Evolutionary conservation across 2,329 filamentous ascomycete genomes (phyloP), one percentile per base, ranked within the genome.

Genomic region (Colletotrichum gloeosporioides): DNA sequence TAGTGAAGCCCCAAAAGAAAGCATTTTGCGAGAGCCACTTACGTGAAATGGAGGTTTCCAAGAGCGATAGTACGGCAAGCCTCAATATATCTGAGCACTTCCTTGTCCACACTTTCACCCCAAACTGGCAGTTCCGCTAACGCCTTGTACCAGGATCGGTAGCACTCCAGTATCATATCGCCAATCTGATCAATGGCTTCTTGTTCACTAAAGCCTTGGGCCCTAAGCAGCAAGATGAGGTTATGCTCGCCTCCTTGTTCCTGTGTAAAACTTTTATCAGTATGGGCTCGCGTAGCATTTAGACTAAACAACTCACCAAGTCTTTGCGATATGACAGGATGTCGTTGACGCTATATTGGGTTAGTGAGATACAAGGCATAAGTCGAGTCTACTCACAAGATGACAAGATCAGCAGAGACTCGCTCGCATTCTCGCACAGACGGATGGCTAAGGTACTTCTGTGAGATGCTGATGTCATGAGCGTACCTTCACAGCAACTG

Each of bases 11-110:
- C n/a, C 18, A 53, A 22, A 15, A 53, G 1, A 53, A 1, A 53
- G n/a, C 2, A 53, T 8, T 13, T 0, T 22, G n/a, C 4, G n/a
- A 1, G 12, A 1, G 44, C n/a, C 44, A 1, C 44, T 53, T 53
- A 53, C 44, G 44, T 53, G 44, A 53, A 53, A 22, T 53, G n/a
- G 6, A 53, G 44, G 44, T 53, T 53, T 1, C 44, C 44, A 13
- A 53, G 44, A 12, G n/a, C 44, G 22, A 53, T 53, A 8, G 44
- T 53, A 3, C 44, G 44, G 6, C 44, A 53, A 3, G 44, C n/a
- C 44, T 53, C 44, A 8, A 53, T 53, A 6, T 53, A 53, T 53
- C n/a, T 53, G 44, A 53, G 44, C n/a, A 53, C 44, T 8, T 53
- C 44, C n/a, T 53, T 53, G 44, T 53, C 44, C 44, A 53, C 44